These are phyloP conservation scores for Colletotrichum destructivum DNA, from an alignment of 2,329 filamentous ascomycete genomes.

Conservation along the genomic window DNA sequence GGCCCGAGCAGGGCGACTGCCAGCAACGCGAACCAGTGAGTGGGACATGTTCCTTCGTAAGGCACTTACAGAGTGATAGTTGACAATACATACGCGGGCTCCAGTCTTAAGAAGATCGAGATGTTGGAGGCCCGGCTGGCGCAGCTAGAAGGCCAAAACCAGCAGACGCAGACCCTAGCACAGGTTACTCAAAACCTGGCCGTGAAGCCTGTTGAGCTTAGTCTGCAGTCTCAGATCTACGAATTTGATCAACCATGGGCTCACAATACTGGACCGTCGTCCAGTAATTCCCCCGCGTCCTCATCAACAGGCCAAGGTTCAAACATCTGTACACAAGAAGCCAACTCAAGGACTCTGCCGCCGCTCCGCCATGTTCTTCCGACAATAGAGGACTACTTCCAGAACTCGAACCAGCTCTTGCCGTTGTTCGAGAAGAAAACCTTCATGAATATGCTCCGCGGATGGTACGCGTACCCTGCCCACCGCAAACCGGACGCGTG, in stretches of 20 bases:
- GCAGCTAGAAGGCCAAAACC: slow-evolving; percentile 25
- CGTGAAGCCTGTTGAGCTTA: not conserved
- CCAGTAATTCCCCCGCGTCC: not conserved
- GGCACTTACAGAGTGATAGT: accelerated
- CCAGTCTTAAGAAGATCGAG: slow-evolving; percentile 24
- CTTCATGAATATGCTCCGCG: slow-evolving; percentile 44
- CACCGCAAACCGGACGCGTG: slow-evolving; percentile 46
- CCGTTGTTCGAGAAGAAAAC: slow-evolving; percentile 43
- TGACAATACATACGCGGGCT: not conserved
- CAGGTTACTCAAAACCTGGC: not conserved
- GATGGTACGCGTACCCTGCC: slow-evolving; percentile 40
- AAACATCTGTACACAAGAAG: not conserved
- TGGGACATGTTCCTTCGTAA: accelerated
- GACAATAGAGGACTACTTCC: slow-evolving; percentile 43
- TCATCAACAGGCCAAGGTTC: slow-evolving; percentile 5
- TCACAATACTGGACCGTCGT: not conserved
- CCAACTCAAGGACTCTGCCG: slow-evolving; percentile 30
- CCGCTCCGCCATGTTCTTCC: slow-evolving; percentile 43
- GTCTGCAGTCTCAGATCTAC: not conserved
- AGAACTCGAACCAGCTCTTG: slow-evolving; percentile 40
- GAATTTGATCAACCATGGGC: not conserved
- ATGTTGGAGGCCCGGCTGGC: slow-evolving; percentile 23
- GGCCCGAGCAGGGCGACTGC: slow-evolving; percentile 12
- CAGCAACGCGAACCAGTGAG: slow-evolving; percentile 1
- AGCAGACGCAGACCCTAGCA: not conserved